Percentiles rank a stretch among this genome's conserved stretches.
phyloP scores from a whole-genome alignment of 345 rosid genomes.

The Salix viminalis region DNA sequence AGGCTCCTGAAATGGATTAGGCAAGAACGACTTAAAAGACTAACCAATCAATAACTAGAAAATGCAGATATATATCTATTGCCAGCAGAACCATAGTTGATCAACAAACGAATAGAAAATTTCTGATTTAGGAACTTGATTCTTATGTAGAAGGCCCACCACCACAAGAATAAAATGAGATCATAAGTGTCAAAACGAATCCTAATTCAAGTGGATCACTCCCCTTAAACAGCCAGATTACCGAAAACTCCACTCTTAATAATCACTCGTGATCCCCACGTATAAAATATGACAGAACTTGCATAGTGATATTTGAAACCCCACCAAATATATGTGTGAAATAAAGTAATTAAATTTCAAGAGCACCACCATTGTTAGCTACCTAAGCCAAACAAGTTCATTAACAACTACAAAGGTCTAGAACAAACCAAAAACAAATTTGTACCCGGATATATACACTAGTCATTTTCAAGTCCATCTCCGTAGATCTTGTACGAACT shows the following conservation, averaged over 20 bases:
- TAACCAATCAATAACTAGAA: not conserved
- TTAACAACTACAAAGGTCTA: too few relatives aligned
- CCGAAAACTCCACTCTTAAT: not conserved
- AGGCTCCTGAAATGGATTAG: slow-evolving; percentile 26
- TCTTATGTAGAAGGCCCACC: not conserved
- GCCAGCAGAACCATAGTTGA: not conserved
- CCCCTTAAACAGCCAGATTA: not conserved
- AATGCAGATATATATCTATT: not conserved
- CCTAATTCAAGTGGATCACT: not conserved
- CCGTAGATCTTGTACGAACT: not conserved
- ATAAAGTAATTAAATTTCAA: too few relatives aligned
- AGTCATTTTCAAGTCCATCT: not conserved
- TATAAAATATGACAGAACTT: not conserved
- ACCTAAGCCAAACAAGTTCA: too few relatives aligned
- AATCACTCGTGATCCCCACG: not conserved
- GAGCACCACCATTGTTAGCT: too few relatives aligned
- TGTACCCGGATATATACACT: not conserved
- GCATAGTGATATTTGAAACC: too few relatives aligned
- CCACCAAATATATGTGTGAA: too few relatives aligned
- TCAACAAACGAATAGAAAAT: not conserved
- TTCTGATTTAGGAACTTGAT: not conserved
- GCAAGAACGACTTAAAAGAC: not conserved
- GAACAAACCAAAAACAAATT: not conserved
- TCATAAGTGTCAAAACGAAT: not conserved
- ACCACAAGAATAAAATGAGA: not conserved